Base-by-base conservation (phyloP, 2,329 filamentous ascomycete genomes). In the Cryphonectria naterciae region DNA sequence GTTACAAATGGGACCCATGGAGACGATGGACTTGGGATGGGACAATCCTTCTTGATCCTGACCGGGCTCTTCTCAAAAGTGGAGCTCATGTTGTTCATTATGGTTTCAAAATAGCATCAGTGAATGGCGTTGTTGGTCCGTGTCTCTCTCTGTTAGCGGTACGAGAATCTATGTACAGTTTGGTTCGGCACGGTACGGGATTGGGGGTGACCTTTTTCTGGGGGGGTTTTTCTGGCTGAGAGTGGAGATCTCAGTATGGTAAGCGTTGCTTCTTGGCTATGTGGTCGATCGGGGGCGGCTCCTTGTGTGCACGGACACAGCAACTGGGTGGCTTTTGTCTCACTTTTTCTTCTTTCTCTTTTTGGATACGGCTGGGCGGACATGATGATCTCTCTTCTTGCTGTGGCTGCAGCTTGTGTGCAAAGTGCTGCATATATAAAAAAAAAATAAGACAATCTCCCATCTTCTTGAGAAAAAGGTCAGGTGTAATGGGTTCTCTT, bases 1-100 rank as follows among this genome's bases (percentile, higher is more conserved):
- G 69, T 87, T 89, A 84, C 86, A 84, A 68, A 85, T 89, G 81
- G 85, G 85, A 10, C 83, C 87, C 0, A 88, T 91, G 84, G 88
- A 90, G 74, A 84, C 85, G 15, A 88, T 91, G 85, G 87, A 88
- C 74, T 79, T 80, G 54, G 79, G 77, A 25, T 87, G 86, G 86
- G 85, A 86, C 70, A 78, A 77, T 11, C 73, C 75, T 15, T 71
- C 77, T 52, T 75, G 58, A 73, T 7, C 4, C 22, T 6, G 46
- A n/a, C 22, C 46, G 22, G 46, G 10, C 37, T 39, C 37, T 39
- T 11, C 17, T 2, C 8, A n/a, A n/a, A n/a, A n/a, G 22, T 11
- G 22, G 46, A 49, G 46, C 46, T 8, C 22, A n/a, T 49, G 46
- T 49, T 49, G 17, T 10, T 49, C 28, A n/a, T 22, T n/a, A 25